Evolutionary conservation across 495 filamentous ascomycete genomes (phyloP).

Genomic region (Penicillium psychrofluorescens): DNA sequence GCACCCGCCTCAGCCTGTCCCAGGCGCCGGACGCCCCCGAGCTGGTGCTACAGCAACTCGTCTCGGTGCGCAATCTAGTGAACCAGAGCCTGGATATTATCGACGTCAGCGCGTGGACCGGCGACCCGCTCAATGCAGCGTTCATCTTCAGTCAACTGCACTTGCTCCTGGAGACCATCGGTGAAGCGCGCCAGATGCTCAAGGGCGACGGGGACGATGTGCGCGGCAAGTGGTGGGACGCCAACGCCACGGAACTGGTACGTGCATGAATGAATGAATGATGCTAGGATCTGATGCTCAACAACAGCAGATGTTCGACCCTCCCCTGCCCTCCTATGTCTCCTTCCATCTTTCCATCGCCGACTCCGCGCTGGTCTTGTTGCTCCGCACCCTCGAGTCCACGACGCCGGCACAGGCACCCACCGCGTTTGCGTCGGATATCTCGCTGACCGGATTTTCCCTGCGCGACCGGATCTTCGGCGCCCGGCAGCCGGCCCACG

Average conservation of each 20-base stretch:
- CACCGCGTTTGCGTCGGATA: constrained; percentile 46
- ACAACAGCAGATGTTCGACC: constrained; percentile 42
- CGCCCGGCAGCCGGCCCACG: constrained; percentile 58
- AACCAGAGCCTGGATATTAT: constrained; percentile 72
- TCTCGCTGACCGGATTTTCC: constrained; percentile 49
- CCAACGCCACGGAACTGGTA: constrained; percentile 46
- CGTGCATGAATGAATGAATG: constrained; percentile 2
- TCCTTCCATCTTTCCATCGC: constrained; percentile 71
- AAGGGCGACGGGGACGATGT: constrained; percentile 43
- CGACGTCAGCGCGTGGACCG: constrained; percentile 63
- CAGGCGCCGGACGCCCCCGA: constrained; percentile 39
- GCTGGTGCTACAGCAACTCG: constrained; percentile 58
- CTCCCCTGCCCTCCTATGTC: constrained; percentile 50
- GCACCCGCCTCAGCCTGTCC: constrained; percentile 51
- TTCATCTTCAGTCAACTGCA: constrained; percentile 78
- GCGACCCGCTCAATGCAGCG: constrained; percentile 46
- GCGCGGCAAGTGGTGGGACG: constrained; percentile 52
- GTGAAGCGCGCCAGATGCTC: constrained; percentile 53
- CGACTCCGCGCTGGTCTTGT: constrained; percentile 70
- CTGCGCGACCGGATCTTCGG: constrained; percentile 50
- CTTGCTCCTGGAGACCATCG: constrained; percentile 66
- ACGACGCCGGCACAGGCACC: constrained; percentile 52
- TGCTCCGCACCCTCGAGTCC: constrained; percentile 71
- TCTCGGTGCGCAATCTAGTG: constrained; percentile 64
- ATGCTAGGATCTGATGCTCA: not conserved